A percentile compares a stretch with the other conserved stretches of the same genome.
Evolutionary conservation across 2,329 filamentous ascomycete species (phyloP).

Genomic region (Grosmannia clavigera): DNA sequence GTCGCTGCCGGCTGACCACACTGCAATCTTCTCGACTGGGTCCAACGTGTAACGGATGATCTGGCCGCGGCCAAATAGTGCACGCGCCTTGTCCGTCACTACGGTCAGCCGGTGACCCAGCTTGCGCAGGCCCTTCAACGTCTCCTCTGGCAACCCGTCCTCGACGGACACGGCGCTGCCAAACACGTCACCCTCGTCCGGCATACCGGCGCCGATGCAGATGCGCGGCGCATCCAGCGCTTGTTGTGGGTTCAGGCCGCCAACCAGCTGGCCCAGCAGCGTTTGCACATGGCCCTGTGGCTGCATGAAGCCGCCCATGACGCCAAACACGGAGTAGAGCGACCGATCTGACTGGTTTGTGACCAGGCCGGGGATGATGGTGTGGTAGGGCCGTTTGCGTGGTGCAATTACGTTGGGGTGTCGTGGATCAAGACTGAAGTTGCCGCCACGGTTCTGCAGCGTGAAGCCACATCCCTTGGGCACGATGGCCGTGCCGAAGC

Average conservation of each 20-base stretch:
- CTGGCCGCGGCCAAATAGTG: conserved; percentile 75
- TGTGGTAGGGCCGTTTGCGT: conserved; percentile 87
- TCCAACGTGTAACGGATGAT: conserved; percentile 71
- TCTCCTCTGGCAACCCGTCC: conserved; percentile 61
- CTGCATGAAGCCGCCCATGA: conserved; percentile 99
- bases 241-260: conserved; percentile 69
- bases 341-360: conserved; percentile 64
- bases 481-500: conserved; percentile 79
- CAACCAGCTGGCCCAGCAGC: conserved; percentile 76
- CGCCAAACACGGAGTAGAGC: conserved; percentile 78
- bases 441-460: conserved; percentile 77
- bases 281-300: conserved; percentile 94
- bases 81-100: conserved; percentile 50
- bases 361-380: conserved; percentile 86
- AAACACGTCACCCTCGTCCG: conserved; percentile 42
- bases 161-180: conserved; percentile 65
- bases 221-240: conserved; percentile 86
- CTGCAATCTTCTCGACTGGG: conserved; percentile 47
- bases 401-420: conserved; percentile 77
- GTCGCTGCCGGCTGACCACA: conserved; percentile 89
- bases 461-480: conserved; percentile 82
- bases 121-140: conserved; percentile 51
- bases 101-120: conserved; percentile 65
- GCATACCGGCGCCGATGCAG: conserved; percentile 67
- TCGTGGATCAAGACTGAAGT: conserved; percentile 58